A percentile compares a stretch with the other conserved stretches of the same genome.
Evolutionary conservation across 2,329 filamentous ascomycete genomes (phyloP).

Genomic region (Coleophoma crateriformis): DNA sequence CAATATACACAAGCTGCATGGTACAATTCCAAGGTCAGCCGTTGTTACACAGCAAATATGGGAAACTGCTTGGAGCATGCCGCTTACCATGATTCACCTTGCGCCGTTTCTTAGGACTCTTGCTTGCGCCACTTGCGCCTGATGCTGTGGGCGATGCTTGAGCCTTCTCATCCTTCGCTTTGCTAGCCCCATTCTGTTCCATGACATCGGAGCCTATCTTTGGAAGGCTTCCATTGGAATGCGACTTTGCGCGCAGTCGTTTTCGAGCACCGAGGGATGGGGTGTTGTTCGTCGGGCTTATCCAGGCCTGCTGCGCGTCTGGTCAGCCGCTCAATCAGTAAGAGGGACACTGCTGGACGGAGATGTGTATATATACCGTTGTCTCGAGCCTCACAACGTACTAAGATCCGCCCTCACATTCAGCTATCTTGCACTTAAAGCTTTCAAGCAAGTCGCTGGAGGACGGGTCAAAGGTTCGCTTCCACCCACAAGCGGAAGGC

Average conservation of each 20-base stretch:
- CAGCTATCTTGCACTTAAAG: too few relatives aligned
- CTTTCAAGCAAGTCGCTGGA: too few relatives aligned
- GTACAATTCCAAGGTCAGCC: conserved; percentile 30
- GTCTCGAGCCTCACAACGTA: too few relatives aligned
- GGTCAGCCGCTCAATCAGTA: too few relatives aligned
- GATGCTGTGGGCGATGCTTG: conserved; percentile 23
- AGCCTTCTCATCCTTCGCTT: conserved; percentile 25
- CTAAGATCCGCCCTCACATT: too few relatives aligned
- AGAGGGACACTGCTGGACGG: too few relatives aligned
- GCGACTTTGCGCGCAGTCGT: conserved; percentile 18
- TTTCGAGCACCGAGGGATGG: background rate
- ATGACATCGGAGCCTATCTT: conserved; percentile 27
- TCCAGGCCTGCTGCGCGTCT: background rate
- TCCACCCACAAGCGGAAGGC: too few relatives aligned
- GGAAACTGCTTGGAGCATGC: conserved; percentile 16
- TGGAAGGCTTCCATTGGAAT: conserved; percentile 27
- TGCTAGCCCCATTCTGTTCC: conserved; percentile 27
- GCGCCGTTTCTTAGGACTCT: conserved; percentile 76
- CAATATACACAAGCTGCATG: conserved; percentile 80
- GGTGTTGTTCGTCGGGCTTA: background rate
- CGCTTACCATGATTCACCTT: conserved; percentile 83
- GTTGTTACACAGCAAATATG: conserved; percentile 19
- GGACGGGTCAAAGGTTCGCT: too few relatives aligned
- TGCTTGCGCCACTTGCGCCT: conserved; percentile 23
- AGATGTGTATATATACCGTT: too few relatives aligned